Percentiles rank a stretch among this genome's conserved stretches.
Conservation (phyloP, 495 filamentous ascomycete genomes). For the Talaromyces trachyspermus region DNA sequence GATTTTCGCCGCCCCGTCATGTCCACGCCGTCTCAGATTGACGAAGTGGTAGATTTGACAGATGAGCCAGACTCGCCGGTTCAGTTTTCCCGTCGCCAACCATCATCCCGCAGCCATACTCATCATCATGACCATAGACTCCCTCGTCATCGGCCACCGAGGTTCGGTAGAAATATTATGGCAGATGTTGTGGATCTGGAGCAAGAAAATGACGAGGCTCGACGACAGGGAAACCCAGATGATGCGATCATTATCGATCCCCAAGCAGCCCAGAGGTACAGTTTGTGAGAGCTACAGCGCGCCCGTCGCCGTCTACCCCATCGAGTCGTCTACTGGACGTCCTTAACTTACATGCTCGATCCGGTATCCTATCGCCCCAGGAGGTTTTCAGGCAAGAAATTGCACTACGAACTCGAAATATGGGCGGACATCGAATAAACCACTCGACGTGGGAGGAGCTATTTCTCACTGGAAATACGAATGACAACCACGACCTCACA, state of each 20-base stretch:
- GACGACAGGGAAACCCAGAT: slow-evolving; percentile 8
- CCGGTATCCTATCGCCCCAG: slow-evolving; percentile 3
- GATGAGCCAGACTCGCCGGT: slow-evolving; percentile 38
- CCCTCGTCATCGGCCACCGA: slow-evolving; percentile 18
- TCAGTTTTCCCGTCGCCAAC: neutral
- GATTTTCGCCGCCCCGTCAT: slow-evolving; percentile 43
- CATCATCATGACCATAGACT: slow-evolving; percentile 5
- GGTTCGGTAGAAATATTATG: slow-evolving; percentile 30
- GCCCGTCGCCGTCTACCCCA: slow-evolving; percentile 5
- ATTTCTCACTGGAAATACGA: slow-evolving; percentile 14
- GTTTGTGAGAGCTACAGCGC: slow-evolving; percentile 25
- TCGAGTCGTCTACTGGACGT: slow-evolving; percentile 10
- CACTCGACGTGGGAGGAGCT: slow-evolving; percentile 14
- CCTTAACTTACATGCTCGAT: slow-evolving; percentile 9
- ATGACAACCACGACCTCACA: slow-evolving; percentile 14
- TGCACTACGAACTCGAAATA: slow-evolving; percentile 8
- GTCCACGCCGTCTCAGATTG: slow-evolving; percentile 15
- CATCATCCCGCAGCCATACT: slow-evolving; percentile 6
- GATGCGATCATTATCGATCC: slow-evolving; percentile 12
- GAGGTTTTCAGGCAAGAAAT: slow-evolving; percentile 12
- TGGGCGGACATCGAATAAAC: slow-evolving; percentile 1
- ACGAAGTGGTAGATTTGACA: slow-evolving; percentile 49
- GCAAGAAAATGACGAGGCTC: slow-evolving; percentile 9
- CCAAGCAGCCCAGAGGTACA: slow-evolving; percentile 34
- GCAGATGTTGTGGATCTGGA: slow-evolving; percentile 32